A percentile compares a stretch with the other conserved stretches of the same genome.
Evolutionary conservation across 257 asterid species (phyloP).

Genomic region (Fraxinus anomala): DNA sequence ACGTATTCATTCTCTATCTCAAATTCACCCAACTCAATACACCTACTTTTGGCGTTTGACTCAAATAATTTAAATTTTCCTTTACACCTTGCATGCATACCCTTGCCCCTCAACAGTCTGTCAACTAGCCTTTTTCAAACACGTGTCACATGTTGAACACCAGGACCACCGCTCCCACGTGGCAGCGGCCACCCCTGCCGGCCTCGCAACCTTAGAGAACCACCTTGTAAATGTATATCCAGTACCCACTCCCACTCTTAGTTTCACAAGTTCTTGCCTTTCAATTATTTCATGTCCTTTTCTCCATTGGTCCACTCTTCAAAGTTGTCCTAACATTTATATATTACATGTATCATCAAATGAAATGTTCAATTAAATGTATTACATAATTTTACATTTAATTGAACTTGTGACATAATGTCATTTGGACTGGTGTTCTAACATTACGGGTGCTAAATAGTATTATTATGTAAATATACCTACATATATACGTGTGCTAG

Average conservation of each 20-base stretch:
- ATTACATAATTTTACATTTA: no score
- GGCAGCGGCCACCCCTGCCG: slow-evolving; percentile 69
- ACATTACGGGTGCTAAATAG: no score
- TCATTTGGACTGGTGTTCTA: no score
- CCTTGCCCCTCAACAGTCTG: slow-evolving; percentile 39
- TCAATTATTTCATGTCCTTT: slow-evolving; percentile 61
- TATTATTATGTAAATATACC: neutral
- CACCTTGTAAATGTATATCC: slow-evolving; percentile 34
- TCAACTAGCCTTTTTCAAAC: slow-evolving; percentile 31
- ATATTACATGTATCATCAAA: neutral
- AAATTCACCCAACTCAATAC: no score
- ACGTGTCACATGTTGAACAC: slow-evolving; percentile 37
- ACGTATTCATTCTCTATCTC: no score
- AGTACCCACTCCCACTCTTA: slow-evolving; percentile 23
- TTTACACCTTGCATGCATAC: neutral
- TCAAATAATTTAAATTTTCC: neutral
- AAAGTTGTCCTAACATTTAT: slow-evolving; percentile 42
- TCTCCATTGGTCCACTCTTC: slow-evolving; percentile 58
- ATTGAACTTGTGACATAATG: no score
- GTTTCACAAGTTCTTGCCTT: slow-evolving; percentile 41
- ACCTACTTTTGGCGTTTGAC: slow-evolving; percentile 12
- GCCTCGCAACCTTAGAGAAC: slow-evolving; percentile 63
- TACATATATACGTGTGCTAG: neutral
- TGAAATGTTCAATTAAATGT: no score
- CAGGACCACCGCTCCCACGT: slow-evolving; percentile 89